These are phyloP conservation scores for Luvunga scandens DNA, from an alignment of 345 rosid species.

Conservation along the genomic window DNA sequence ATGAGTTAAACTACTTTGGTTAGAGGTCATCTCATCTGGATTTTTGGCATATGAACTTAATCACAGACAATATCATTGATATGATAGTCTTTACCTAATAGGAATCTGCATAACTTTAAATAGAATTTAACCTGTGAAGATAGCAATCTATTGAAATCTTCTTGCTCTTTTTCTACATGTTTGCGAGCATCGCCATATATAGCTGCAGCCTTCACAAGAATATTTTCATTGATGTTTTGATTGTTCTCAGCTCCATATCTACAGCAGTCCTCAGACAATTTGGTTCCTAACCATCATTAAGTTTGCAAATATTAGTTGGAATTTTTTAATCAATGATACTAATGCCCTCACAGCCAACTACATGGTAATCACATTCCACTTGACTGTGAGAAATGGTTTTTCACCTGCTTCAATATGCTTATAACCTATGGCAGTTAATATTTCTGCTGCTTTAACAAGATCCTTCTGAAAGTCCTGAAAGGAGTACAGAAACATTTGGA, in stretches of 20 bases:
- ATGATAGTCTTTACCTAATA: neutral
- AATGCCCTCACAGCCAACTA: neutral
- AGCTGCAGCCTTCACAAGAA: slow-evolving; percentile 87
- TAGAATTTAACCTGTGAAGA: slow-evolving; percentile 63
- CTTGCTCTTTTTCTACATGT: slow-evolving; percentile 89
- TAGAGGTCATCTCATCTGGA: neutral
- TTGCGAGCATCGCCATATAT: slow-evolving; percentile 88
- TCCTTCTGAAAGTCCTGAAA: slow-evolving; percentile 91
- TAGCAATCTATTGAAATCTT: slow-evolving; percentile 65
- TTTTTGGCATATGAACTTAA: neutral
- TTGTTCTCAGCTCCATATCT: slow-evolving; percentile 78
- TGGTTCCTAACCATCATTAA: slow-evolving; percentile 57
- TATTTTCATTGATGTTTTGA: slow-evolving; percentile 61
- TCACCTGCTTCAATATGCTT: slow-evolving; percentile 89
- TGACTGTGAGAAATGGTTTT: neutral
- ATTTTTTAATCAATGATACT: slow-evolving; percentile 7
- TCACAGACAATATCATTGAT: neutral
- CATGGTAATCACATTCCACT: neutral
- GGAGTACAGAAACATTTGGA: slow-evolving; percentile 3
- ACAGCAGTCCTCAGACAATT: slow-evolving; percentile 82
- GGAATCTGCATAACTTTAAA: neutral
- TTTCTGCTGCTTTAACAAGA: slow-evolving; percentile 74
- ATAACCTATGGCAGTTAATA: slow-evolving; percentile 68
- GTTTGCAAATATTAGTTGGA: slow-evolving; percentile 1
- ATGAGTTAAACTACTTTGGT: neutral